Base-by-base conservation (phyloP, 148 eudicot species). In the Vaccinium corymbosum region DNA sequence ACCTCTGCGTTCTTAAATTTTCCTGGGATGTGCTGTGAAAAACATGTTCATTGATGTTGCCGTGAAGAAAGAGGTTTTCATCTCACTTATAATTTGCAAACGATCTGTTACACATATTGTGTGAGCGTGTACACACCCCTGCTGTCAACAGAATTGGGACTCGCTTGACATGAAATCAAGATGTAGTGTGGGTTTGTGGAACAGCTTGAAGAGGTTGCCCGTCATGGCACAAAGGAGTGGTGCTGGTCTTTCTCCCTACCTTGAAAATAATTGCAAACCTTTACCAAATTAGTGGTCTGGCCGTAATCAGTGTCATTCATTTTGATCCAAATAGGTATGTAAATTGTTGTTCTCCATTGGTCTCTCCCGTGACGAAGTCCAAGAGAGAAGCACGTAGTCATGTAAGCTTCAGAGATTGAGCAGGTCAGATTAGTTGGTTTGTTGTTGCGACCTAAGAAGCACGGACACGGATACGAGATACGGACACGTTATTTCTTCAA, bases 191-290 rank as follows among this genome's bases (percentile, higher is more conserved):
- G 17, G 5, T 49, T 25, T n/a, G 17, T 51, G 32, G 38, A 51
- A 50, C 27, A 25, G n/a, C 8, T 13, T 50, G 78, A 38, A 10
- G 50, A 38, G 78, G 46, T 74, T 49, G 15, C 79, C 17, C 19
- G 48, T 76, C 79, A 49, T 76, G 79, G 80, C 52, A 48, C 56
- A 50, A 51, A 76, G 32, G 56, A 50, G 80, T 77, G 27, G 38
- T 51, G n/a, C 1, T 51, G 8, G 57, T n/a, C 59, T 50, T 25
- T 77, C 59, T 50, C 42, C 20, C 4, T 50, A 12, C 35, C 80
- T 49, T 2, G 19, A 49, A 77, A 77, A 17, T 48, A 50, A 8
- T 77, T 76, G 79, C 35, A 77, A 46, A 77, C 35, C 42, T 77
- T 12, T 77, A 50, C 51, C 48, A 74, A 38, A 42, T 42, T 17